Conservation (phyloP, 257 asterid genomes). For the Petunia axillaris region DNA sequence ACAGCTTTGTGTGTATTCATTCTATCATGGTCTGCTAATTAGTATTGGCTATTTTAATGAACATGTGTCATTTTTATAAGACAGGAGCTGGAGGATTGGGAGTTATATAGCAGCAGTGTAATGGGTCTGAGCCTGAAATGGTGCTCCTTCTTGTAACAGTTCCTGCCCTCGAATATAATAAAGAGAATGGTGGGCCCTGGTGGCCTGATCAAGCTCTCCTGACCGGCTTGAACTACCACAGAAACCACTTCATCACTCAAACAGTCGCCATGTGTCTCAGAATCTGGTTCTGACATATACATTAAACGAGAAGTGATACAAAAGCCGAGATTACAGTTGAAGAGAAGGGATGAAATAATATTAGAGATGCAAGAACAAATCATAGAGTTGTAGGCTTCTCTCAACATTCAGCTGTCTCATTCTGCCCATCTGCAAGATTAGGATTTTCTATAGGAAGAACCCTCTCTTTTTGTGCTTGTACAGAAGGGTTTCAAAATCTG, state of each 20-base stretch:
- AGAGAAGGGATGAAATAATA: conserved; percentile 89
- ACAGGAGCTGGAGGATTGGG: conserved; percentile 58
- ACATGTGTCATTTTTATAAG: conserved; percentile 19
- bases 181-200: conserved; percentile 77
- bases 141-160: conserved; percentile 75
- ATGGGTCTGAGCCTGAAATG: conserved; percentile 63
- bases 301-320: conserved; percentile 89
- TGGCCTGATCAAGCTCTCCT: conserved; percentile 57
- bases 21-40: background rate
- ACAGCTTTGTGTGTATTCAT: background rate
- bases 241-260: conserved; percentile 79
- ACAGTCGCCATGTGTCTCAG: conserved; percentile 86
- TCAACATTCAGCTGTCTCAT: conserved; percentile 61
- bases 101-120: conserved; percentile 62
- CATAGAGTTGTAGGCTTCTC: conserved; percentile 64
- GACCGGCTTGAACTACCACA: conserved; percentile 84
- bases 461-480: background rate
- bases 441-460: too few relatives aligned
- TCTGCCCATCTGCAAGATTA: conserved; percentile 64
- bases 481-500: too few relatives aligned
- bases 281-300: conserved; percentile 88
- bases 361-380: conserved; percentile 95
- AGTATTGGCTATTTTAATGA: background rate
- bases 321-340: conserved; percentile 84
- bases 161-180: conserved; percentile 60